Base-by-base conservation (phyloP, 2,329 filamentous ascomycete species). In the Fusarium sp. region DNA sequence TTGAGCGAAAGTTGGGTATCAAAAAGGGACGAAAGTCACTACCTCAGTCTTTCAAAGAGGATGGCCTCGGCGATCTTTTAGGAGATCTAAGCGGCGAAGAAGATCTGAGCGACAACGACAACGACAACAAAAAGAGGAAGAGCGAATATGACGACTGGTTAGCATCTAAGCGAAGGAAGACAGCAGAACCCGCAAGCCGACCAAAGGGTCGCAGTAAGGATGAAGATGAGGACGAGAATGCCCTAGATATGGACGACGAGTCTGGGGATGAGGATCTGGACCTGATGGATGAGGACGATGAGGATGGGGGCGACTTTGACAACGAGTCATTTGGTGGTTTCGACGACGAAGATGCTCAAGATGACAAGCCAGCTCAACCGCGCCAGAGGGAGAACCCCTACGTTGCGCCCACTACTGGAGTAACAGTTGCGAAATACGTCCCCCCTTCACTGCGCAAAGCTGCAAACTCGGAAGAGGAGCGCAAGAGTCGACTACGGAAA, bases 1-100 rank as follows among this genome's bases (percentile, higher is more conserved):
- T 98, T 31, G 96, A 99, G 81, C 94, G 91, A 78, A 97, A 93
- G 75, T 82, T 99, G 5, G 95, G 96, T 0, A 86, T 98, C 33
- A 90, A 86, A 69, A 93, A 91, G 76, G 88, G 89, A 24, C 91
- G 91, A 63, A 97, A 93, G 75, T 90, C 88, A 31, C 79, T 93
- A 8, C 90, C 91, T 0, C 91, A 92, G 69, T 84, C 89, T 0
- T 93, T 94, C 72, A 86, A 89, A 21, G 92, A 97, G 9, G 94
- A 98, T 75, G 95, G 94, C 0, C 81, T 98, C 4, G 93, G 91
- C 41, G 91, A 92, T 57, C 79, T 99, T 6, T 81, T 98, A 21
- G 91, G 89, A 11, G 92, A 91, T 3, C 73, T 95, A 5, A 68
- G 39, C 5, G 70, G 52, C 11, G 73, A 65, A 11, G 59, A 47